Conservation (phyloP, 1,284 basidiomycete genomes). For the Austroboletus novae-zelandiae region DNA sequence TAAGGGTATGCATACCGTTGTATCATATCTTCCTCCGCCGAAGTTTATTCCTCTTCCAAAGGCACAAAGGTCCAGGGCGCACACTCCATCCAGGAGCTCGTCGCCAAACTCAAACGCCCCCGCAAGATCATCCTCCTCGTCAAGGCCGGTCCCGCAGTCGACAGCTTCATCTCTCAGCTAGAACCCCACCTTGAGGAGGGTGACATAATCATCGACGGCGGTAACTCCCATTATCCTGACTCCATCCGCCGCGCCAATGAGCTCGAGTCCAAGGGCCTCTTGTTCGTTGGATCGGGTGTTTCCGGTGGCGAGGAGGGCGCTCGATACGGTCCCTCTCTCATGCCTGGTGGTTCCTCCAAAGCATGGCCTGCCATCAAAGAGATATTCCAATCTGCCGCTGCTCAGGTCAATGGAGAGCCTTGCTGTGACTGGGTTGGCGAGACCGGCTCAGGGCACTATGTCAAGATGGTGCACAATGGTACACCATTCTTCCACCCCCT, state of each 20-base stretch:
- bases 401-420: constrained; percentile 93
- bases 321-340: constrained; percentile 95
- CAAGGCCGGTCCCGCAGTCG: constrained; percentile 81
- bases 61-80: constrained; percentile 96
- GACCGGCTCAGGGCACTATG: constrained; percentile 91
- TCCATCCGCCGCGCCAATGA: constrained; percentile 93
- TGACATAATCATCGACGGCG: constrained; percentile 98
- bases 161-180: constrained; percentile 74
- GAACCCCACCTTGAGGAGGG: constrained; percentile 70
- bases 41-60: constrained; percentile 33
- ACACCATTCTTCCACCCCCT: constrained; percentile 25
- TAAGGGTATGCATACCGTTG: constrained; percentile 66
- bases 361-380: constrained; percentile 98
- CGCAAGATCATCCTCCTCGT: constrained; percentile 97
- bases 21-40: constrained; percentile 12
- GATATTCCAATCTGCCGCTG: constrained; percentile 98
- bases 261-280: constrained; percentile 90
- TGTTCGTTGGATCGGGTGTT: constrained; percentile 98
- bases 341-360: constrained; percentile 95
- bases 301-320: constrained; percentile 99
- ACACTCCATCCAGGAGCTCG: constrained; percentile 89
- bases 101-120: constrained; percentile 76
- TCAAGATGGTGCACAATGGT: constrained; percentile 99
- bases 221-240: constrained; percentile 99
- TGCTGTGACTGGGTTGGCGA: constrained; percentile 99